Evolutionary conservation across 345 rosid species (phyloP), one percentile per base, ranked within the genome.

Genomic region (Psidium friedrichsthalianum): DNA sequence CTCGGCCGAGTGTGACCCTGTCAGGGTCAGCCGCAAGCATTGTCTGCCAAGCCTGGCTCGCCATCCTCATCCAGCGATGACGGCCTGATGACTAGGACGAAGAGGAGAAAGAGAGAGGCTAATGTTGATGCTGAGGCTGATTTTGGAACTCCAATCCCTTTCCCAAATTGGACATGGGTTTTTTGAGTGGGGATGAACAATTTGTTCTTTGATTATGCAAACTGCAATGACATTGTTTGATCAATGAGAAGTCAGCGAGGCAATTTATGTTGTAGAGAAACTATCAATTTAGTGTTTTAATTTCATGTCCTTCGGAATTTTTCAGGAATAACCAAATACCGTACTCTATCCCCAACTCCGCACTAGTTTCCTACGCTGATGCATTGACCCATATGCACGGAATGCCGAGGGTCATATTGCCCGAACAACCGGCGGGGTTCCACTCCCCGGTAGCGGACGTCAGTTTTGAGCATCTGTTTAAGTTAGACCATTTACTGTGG

Each of bases 21-120:
- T 88, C 13, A 84, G 90, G 86, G 85, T 91, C 49, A 54, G 90
- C 7, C 86, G 87, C 13, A 90, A 91, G 84, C 82, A 89, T 82
- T 86, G 3, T 87, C 87, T 20, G 81, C 93, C 36, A 90, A 86
- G 85, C 88, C 89, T 0, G 81, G 76, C 84, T 85, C 53, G 11
- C 83, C 84, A 9, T 58, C 87, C 21, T 15, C 20, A 10, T 27
- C 74, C 74, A 27, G 74, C 11, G 40, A 27, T 27, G 40, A 59
- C 10, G 20, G 0, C 74, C 27, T 15, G 74, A 27, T 14, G 74
- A 59, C 6, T 8, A 59, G 74, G 27, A 27, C 6, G 40, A 27
- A 59, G 36, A 59, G 74, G 21, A 27, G 74, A 59, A 59, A 59
- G 74, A 59, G 21, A 8, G 2, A 61, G 40, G 21, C 27, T 6